A percentile compares a stretch with the other conserved stretches of the same genome.
phyloP scores from a whole-genome alignment of 495 filamentous ascomycete species.

The Cercophora sp. region DNA sequence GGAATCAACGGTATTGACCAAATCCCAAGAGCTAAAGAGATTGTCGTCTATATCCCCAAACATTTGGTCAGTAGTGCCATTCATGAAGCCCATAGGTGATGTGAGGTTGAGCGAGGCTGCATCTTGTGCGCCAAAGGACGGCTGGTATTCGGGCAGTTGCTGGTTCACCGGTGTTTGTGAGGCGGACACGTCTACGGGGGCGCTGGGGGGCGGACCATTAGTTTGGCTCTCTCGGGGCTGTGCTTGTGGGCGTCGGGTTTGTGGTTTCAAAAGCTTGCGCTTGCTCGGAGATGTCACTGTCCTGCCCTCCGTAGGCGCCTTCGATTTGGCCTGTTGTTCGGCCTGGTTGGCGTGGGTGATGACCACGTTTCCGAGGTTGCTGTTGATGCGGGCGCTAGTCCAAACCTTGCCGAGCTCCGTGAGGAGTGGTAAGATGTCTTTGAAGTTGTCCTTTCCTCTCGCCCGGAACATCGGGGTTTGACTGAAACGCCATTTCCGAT shows the following conservation, averaged over 20 bases:
- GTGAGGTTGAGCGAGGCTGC: background rate
- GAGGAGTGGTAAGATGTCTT: conserved; percentile 53
- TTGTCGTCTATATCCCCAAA: conserved; percentile 7
- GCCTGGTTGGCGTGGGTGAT: conserved; percentile 16
- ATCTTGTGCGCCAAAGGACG: too few relatives aligned
- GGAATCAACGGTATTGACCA: conserved; percentile 6
- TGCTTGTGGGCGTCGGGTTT: background rate
- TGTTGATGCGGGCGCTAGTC: conserved; percentile 60
- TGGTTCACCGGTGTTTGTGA: background rate
- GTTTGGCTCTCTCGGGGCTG: too few relatives aligned
- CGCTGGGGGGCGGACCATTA: background rate
- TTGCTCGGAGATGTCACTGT: too few relatives aligned
- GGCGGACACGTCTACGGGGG: background rate
- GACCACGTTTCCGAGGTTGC: conserved; percentile 47
- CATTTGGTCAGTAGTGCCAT: conserved; percentile 1
- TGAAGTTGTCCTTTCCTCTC: conserved; percentile 58
- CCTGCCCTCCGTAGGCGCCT: background rate
- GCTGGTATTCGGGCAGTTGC: too few relatives aligned
- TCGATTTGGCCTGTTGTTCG: background rate
- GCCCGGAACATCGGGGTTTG: conserved; percentile 59
- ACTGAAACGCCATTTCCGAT: conserved; percentile 66
- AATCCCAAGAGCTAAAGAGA: conserved; percentile 1
- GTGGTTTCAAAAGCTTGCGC: background rate
- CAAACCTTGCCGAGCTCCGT: conserved; percentile 54
- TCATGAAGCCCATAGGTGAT: background rate